Conservation (phyloP, 768 basidiomycete genomes). For the Mycena galericulata region DNA sequence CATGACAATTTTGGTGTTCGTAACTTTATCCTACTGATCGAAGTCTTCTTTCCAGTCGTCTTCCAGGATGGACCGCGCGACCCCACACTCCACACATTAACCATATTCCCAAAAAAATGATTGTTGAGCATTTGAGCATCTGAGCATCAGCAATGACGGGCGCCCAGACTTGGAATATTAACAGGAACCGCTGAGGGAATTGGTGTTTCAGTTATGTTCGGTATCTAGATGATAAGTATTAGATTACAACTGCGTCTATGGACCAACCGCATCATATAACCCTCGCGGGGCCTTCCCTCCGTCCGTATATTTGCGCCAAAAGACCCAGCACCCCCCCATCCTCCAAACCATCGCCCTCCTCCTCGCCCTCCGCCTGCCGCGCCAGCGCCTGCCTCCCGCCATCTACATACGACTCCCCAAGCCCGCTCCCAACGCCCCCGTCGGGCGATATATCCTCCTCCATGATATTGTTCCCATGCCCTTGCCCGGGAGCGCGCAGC, state of each 20-base stretch:
- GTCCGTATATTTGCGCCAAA: constrained; percentile 87
- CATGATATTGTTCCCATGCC: constrained; percentile 41
- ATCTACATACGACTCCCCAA: constrained; percentile 85
- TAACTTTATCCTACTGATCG: too few relatives aligned
- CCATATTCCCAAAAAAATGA: too few relatives aligned
- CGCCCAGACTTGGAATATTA: too few relatives aligned
- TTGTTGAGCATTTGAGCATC: too few relatives aligned
- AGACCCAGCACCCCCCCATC: constrained; percentile 90
- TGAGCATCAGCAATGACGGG: too few relatives aligned
- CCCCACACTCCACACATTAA: too few relatives aligned
- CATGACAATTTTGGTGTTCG: too few relatives aligned
- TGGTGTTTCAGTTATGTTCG: too few relatives aligned
- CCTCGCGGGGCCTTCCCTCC: constrained; percentile 63
- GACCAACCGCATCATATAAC: constrained; percentile 45
- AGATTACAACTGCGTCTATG: constrained; percentile 22
- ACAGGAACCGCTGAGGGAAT: too few relatives aligned
- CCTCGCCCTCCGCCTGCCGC: constrained; percentile 65
- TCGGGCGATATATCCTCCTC: constrained; percentile 63
- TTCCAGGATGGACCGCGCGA: too few relatives aligned
- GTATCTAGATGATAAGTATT: too few relatives aligned
- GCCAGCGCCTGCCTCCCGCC: constrained; percentile 58
- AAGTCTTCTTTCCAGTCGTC: too few relatives aligned
- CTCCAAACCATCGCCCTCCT: constrained; percentile 73
- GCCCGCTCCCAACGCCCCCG: constrained; percentile 68
- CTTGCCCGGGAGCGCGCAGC: constrained; percentile 11